A percentile compares a stretch with the other conserved stretches of the same genome.
Conservation (phyloP, 108 stramenopile species). For the Conticribra guillardii region DNA sequence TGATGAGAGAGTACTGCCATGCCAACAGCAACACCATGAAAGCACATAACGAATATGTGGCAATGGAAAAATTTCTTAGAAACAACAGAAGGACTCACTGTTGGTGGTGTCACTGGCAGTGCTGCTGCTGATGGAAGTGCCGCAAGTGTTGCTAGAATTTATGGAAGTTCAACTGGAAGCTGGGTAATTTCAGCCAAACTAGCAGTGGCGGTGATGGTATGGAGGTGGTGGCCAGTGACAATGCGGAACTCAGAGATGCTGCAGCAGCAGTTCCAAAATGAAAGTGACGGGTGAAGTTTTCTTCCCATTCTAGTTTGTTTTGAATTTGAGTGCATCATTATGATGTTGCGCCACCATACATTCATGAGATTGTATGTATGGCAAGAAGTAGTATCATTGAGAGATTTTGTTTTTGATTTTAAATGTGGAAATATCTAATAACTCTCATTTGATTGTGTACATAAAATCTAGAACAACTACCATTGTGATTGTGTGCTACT, state of each 20-base stretch:
- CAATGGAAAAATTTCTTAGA: slow-evolving; percentile 20
- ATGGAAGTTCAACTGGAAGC: not conserved
- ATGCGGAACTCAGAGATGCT: not conserved
- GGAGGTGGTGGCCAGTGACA: not conserved
- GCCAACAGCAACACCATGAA: not conserved
- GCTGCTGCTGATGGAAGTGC: not conserved
- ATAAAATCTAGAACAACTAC: too few species aligned
- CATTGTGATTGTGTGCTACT: too few species aligned
- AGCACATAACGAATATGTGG: slow-evolving; percentile 7
- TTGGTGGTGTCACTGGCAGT: too few species aligned
- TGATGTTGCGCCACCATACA: not conserved
- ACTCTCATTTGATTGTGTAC: too few species aligned
- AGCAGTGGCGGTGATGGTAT: not conserved
- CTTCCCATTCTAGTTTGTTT: slow-evolving; percentile 33
- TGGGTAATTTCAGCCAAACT: not conserved
- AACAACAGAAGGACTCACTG: not conserved
- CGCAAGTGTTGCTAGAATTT: not conserved
- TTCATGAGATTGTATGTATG: not conserved
- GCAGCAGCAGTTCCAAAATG: slow-evolving; percentile 11
- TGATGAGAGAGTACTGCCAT: not conserved
- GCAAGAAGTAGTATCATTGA: not conserved
- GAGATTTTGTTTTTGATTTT: not conserved
- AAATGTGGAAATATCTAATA: not conserved
- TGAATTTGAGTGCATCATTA: slow-evolving; percentile 12
- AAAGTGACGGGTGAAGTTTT: slow-evolving; percentile 17